phyloP scores from a whole-genome alignment of 257 asterid genomes.

The Solanum megistacrolobum region DNA sequence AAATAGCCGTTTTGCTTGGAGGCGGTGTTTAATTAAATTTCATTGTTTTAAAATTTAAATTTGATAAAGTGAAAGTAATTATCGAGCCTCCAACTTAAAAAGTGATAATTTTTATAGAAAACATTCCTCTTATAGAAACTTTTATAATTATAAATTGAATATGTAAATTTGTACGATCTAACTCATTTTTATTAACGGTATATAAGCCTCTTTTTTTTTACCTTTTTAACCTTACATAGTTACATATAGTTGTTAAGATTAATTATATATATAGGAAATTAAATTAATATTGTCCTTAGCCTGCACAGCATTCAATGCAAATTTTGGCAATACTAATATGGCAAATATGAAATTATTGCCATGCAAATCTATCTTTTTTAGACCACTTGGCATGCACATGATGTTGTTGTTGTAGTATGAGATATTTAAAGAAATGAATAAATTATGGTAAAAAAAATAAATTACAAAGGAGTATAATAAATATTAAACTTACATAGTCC shows the following conservation, averaged over 20 bases:
- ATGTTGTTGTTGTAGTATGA: not conserved
- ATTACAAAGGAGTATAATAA: not conserved
- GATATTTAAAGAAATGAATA: not conserved
- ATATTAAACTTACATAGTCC: not conserved
- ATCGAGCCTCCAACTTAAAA: not conserved
- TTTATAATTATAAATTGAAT: not conserved
- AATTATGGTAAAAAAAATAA: not conserved
- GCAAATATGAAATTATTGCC: slow-evolving; percentile 4
- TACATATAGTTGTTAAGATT: not conserved
- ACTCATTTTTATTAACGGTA: not conserved
- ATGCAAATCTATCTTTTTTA: not conserved
- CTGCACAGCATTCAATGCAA: slow-evolving; percentile 33
- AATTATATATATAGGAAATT: not conserved
- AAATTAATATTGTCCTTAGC: not conserved
- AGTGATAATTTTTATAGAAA: not conserved
- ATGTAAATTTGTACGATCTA: not conserved
- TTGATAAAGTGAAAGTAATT: not conserved
- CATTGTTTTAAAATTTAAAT: not conserved
- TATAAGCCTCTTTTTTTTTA: not conserved
- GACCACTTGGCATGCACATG: not conserved
- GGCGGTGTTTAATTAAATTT: not conserved
- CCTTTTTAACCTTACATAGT: not conserved
- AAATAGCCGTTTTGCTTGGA: not conserved
- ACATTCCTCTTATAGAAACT: not conserved
- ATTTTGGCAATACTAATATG: slow-evolving; percentile 36